Evolutionary conservation across 306 rosid species (phyloP), one percentile per base, ranked within the genome.

Genomic region (Senna tora): DNA sequence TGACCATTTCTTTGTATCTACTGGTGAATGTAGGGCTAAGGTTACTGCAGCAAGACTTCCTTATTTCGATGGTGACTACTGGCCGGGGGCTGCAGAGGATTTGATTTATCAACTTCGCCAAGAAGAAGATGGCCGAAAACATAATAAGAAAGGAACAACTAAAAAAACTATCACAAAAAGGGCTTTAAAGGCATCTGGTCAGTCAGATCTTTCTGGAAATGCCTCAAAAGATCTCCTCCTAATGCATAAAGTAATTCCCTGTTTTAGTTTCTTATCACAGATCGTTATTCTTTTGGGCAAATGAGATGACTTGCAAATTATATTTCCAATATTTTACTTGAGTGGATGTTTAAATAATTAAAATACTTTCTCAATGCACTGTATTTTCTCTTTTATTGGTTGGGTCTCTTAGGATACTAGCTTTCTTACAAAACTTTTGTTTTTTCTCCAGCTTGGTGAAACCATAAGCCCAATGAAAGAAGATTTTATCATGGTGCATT

Each of bases 1-100:
- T 2, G 99, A 95, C 74, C 99, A 95, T 85, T 95, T 95, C 89
- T 95, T 95, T 67, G 87, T 88, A 63, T 82, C 88, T 68, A 84
- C 84, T 64, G 92, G 93, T 66, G 99, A 95, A 85, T 75, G 92
- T 81, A 91, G 77, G 65, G 90, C 97, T 36, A 91, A 89, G 86
- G 97, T 95, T 41, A 95, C 99, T 15, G 99, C 97, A 16, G 87
- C 99, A 51, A 89, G 99, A 75, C 86, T 95, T 61, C 99, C 99
- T 50, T 95, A 95, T 82, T 95, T 95, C 82, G 99, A 95, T 74
- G 99, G 99, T 67, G 99, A 95, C 65, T 95, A 95, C 77, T 95
- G 97, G 99, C 97, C 99, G 25, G 97, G 99, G 73, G 97, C 99
- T 70, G 99, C 99, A 0, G 97, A 95, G 87, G 97, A 95, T 85